Evolutionary conservation across 192 early-diverging fungal genomes (phyloP).

Genomic region (Coemansia sp.): DNA sequence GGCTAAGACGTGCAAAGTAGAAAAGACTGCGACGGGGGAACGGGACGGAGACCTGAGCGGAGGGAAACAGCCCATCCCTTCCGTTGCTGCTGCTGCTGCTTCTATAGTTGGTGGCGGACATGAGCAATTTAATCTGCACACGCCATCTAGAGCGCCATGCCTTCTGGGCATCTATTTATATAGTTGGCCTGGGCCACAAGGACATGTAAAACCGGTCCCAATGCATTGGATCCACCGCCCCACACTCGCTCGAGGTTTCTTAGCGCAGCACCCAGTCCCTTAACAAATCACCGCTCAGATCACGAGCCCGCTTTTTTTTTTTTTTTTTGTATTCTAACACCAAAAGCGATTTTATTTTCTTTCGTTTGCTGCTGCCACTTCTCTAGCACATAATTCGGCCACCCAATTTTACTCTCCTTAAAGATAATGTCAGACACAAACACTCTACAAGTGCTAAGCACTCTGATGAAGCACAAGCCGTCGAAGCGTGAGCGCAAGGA

Average conservation of each 20-base stretch:
- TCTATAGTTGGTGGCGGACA: not conserved
- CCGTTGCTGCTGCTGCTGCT: not conserved
- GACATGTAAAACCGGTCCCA: not conserved
- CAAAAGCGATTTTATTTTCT: not conserved
- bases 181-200: not conserved
- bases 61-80: not conserved
- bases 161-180: not conserved
- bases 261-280: not conserved
- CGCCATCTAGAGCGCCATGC: not conserved
- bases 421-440: conserved; percentile 28
- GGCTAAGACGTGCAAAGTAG: not conserved
- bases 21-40: not conserved
- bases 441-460: conserved; percentile 24
- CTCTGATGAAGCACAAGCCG: conserved; percentile 23
- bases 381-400: not conserved
- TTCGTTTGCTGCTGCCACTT: not conserved
- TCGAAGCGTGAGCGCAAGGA: conserved; percentile 35
- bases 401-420: not conserved
- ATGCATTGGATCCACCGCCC: not conserved
- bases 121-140: conserved; percentile 1
- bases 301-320: not conserved
- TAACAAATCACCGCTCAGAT: not conserved
- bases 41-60: not conserved
- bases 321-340: not conserved
- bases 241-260: not conserved